phyloP scores from a whole-genome alignment of 176 grass and related monocot species.

The Raddia guianensis region DNA sequence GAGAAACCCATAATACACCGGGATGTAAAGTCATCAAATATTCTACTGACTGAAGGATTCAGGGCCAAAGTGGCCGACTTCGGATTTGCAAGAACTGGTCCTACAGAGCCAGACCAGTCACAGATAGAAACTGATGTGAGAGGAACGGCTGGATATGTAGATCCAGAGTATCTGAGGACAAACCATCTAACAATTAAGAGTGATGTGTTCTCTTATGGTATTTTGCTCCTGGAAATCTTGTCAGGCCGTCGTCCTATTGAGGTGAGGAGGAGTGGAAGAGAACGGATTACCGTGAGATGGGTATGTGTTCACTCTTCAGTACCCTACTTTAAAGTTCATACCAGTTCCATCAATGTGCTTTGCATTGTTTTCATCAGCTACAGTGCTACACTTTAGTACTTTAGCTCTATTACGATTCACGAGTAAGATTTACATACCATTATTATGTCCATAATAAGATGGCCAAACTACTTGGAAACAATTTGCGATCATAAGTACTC shows the following conservation, averaged over 20 bases:
- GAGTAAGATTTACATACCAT: too few species aligned
- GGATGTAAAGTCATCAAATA: constrained; percentile 94
- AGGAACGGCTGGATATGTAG: constrained; percentile 89
- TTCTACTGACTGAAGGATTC: constrained; percentile 81
- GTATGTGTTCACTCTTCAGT: constrained; percentile 52
- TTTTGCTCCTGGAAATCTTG: constrained; percentile 91
- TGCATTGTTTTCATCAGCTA: neutral
- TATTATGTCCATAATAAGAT: neutral
- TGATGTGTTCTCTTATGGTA: constrained; percentile 95
- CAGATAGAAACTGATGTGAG: constrained; percentile 79
- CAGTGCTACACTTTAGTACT: neutral
- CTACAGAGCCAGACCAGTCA: constrained; percentile 77
- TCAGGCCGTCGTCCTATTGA: constrained; percentile 86
- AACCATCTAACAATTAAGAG: constrained; percentile 79
- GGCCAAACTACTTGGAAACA: neutral
- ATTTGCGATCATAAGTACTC: neutral
- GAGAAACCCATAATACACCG: constrained; percentile 96
- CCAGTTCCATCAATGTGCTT: neutral
- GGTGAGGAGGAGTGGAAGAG: constrained; percentile 54
- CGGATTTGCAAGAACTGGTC: constrained; percentile 87
- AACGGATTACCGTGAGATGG: constrained; percentile 94
- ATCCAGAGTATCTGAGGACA: constrained; percentile 91
- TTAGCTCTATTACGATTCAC: constrained; percentile 2
- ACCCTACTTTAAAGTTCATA: constrained; percentile 10
- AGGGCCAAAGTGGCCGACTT: constrained; percentile 95